A percentile compares a stretch with the other conserved stretches of the same genome.
Evolutionary conservation across 441 rosid species (phyloP).

Genomic region (Gossypium schwendimanii): DNA sequence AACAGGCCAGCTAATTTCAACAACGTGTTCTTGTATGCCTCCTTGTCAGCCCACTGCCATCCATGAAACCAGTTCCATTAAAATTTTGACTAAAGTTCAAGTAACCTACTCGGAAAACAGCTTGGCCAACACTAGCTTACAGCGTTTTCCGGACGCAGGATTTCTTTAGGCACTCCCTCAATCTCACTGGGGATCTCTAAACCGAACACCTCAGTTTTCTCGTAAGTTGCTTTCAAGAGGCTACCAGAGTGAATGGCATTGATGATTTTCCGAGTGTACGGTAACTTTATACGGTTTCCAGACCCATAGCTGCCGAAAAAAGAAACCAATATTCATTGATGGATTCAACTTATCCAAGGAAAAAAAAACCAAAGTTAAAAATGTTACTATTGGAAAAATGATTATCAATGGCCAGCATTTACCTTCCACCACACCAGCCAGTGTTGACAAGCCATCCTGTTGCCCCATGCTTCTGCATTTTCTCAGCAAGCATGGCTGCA

Average conservation of each 20-base stretch:
- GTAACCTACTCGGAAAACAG: neutral
- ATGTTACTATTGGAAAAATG: neutral
- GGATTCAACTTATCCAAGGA: neutral
- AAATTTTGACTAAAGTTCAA: neutral
- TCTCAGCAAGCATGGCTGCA: conserved; percentile 90
- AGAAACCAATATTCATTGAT: neutral
- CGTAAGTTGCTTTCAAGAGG: conserved; percentile 53
- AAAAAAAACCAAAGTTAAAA: neutral
- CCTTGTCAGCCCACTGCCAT: conserved; percentile 66
- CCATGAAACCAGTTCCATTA: neutral
- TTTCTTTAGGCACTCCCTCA: conserved; percentile 80
- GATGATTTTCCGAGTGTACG: conserved; percentile 67
- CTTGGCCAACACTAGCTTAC: conserved; percentile 34
- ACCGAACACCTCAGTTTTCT: conserved; percentile 73
- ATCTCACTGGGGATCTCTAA: conserved; percentile 67
- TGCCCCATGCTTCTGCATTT: conserved; percentile 87
- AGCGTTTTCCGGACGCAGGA: conserved; percentile 70
- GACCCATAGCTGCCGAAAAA: conserved; percentile 62
- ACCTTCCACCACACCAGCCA: conserved; percentile 98
- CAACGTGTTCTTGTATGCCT: conserved; percentile 56
- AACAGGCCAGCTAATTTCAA: conserved; percentile 70
- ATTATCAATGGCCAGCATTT: conserved; percentile 3
- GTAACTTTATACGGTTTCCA: conserved; percentile 79
- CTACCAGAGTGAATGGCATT: conserved; percentile 86
- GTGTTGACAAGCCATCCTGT: conserved; percentile 96